These are phyloP conservation scores for Chytridiales sp. DNA, from an alignment of 371 early-diverging fungal species.

Conservation along the genomic window DNA sequence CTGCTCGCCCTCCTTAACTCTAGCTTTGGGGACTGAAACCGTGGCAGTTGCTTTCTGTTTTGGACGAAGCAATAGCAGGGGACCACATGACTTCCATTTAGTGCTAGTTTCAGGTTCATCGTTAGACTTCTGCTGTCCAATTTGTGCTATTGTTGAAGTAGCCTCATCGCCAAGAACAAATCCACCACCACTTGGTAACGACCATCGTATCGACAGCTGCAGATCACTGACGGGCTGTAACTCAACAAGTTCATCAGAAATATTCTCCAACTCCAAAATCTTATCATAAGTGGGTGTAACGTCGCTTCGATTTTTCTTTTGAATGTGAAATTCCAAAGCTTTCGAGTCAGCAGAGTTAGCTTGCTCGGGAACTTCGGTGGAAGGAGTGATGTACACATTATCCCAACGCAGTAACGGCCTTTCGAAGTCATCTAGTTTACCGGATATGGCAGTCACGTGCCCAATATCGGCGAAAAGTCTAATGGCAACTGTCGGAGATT, in stretches of 20 bases:
- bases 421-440: background rate
- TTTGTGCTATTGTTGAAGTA: background rate
- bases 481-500: slow-evolving; percentile 64
- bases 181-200: slow-evolving; percentile 25
- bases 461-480: slow-evolving; percentile 66
- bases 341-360: slow-evolving; percentile 1
- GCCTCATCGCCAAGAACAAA: slow-evolving; percentile 28
- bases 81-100: slow-evolving; percentile 37
- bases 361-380: slow-evolving; percentile 22
- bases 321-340: slow-evolving; percentile 15
- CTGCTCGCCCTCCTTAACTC: slow-evolving; percentile 44
- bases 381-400: too few relatives aligned
- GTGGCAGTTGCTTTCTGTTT: slow-evolving; percentile 57
- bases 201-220: slow-evolving; percentile 26
- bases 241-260: slow-evolving; percentile 34
- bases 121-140: too few relatives aligned
- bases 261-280: slow-evolving; percentile 36
- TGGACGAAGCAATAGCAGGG: slow-evolving; percentile 49
- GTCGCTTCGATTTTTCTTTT: slow-evolving; percentile 21
- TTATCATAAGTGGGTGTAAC: slow-evolving; percentile 29
- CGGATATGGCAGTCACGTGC: slow-evolving; percentile 11
- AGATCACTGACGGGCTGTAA: slow-evolving; percentile 27
- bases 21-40: slow-evolving; percentile 62
- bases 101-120: slow-evolving; percentile 9
- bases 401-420: too few relatives aligned